Conservation (phyloP, 192 early-diverging fungal species). For the Ambispora gerdemannii region DNA sequence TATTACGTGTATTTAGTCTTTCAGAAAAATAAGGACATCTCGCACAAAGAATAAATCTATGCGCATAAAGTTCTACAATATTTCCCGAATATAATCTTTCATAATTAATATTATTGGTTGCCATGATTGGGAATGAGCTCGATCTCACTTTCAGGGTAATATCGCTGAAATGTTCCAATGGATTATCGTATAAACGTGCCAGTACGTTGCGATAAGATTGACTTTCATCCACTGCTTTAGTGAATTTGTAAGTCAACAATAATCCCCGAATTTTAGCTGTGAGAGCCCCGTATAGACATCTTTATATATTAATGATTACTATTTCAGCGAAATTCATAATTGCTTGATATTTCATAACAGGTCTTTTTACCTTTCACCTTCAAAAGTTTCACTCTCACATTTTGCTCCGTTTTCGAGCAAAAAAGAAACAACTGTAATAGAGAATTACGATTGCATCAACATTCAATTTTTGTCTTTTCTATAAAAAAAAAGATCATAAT, state of each 20-base stretch:
- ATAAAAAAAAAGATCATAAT: constrained; percentile 36
- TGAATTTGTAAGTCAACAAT: constrained; percentile 40
- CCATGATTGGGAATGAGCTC: not conserved
- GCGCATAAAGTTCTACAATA: constrained; percentile 35
- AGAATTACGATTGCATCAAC: not conserved
- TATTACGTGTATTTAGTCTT: constrained; percentile 24
- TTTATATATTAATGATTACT: not conserved
- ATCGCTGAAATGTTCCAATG: constrained; percentile 32
- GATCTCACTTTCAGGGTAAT: constrained; percentile 35
- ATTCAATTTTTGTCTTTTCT: not conserved
- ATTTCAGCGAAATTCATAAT: not conserved
- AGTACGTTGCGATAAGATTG: constrained; percentile 35
- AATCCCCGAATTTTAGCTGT: constrained; percentile 45
- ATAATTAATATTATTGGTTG: constrained; percentile 17
- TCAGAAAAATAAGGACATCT: constrained; percentile 39
- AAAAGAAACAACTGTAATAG: constrained; percentile 36
- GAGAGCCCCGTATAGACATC: constrained; percentile 48
- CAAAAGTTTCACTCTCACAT: constrained; percentile 53
- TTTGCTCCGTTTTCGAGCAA: constrained; percentile 47
- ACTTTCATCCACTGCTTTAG: constrained; percentile 47
- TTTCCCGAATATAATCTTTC: not conserved
- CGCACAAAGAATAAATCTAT: constrained; percentile 43
- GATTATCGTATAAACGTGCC: constrained; percentile 26
- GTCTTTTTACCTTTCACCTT: constrained; percentile 35
- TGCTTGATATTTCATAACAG: not conserved